A percentile compares a stretch with the other conserved stretches of the same genome.
Evolutionary conservation across 371 early-diverging fungal species (phyloP).

Genomic region (Rhizopus stolonifer): DNA sequence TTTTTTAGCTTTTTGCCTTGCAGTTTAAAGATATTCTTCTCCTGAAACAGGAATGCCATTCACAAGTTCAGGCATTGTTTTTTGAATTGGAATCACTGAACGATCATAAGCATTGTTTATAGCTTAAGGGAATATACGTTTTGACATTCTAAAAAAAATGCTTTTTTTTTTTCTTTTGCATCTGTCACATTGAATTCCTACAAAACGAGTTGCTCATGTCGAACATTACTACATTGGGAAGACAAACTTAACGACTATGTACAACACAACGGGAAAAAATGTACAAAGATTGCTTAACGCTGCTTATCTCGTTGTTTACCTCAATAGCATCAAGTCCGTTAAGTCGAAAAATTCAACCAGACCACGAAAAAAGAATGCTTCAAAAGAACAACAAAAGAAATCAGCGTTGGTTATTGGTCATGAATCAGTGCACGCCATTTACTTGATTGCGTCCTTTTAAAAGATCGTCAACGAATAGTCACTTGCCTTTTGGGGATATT

Average conservation of each 20-base stretch:
- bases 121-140: slow-evolving; percentile 29
- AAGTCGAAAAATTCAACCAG: slow-evolving; percentile 25
- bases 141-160: slow-evolving; percentile 14
- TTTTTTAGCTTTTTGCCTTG: slow-evolving; percentile 28
- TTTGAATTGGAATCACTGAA: slow-evolving; percentile 33
- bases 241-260: slow-evolving; percentile 34
- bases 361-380: slow-evolving; percentile 18
- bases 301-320: slow-evolving; percentile 36
- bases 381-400: slow-evolving; percentile 10
- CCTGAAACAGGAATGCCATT: slow-evolving; percentile 47
- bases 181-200: too few relatives aligned
- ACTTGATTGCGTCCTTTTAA: slow-evolving; percentile 30
- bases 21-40: slow-evolving; percentile 46
- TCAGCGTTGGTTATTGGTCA: slow-evolving; percentile 19
- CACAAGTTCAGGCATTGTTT: slow-evolving; percentile 28
- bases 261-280: slow-evolving; percentile 31
- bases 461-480: slow-evolving; percentile 29
- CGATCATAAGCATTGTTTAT: slow-evolving; percentile 9
- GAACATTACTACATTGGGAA: slow-evolving; percentile 39
- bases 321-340: slow-evolving; percentile 23
- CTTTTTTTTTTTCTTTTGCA: background rate
- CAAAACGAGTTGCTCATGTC: background rate
- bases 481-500: slow-evolving; percentile 12
- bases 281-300: slow-evolving; percentile 30
- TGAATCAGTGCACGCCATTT: slow-evolving; percentile 21